Conservation (phyloP, 495 filamentous ascomycete genomes). For the Penicillium canescens region DNA sequence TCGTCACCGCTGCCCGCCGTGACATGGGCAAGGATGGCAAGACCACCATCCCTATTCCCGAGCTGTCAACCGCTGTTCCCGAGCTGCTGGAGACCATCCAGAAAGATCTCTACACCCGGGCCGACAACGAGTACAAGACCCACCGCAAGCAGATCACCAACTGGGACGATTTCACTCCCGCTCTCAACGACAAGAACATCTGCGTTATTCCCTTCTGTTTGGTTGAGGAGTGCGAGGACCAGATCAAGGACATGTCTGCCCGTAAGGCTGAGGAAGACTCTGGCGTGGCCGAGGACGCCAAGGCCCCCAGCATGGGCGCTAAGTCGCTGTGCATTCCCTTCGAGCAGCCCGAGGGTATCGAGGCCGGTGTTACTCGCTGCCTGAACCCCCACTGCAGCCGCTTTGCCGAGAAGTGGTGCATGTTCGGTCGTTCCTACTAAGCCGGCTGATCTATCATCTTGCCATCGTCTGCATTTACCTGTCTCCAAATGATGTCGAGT, state of each 20-base stretch:
- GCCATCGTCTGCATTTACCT: too few relatives aligned
- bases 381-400: slow-evolving; percentile 78
- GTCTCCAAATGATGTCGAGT: too few relatives aligned
- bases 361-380: slow-evolving; percentile 82
- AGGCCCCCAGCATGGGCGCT: slow-evolving; percentile 91
- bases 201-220: slow-evolving; percentile 85
- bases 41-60: slow-evolving; percentile 67
- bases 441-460: neutral
- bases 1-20: slow-evolving; percentile 81
- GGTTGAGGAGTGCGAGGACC: slow-evolving; percentile 81
- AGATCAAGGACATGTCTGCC: slow-evolving; percentile 86
- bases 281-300: slow-evolving; percentile 71
- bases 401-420: slow-evolving; percentile 75
- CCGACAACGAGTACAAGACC: slow-evolving; percentile 68
- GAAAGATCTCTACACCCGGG: slow-evolving; percentile 77
- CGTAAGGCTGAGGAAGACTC: slow-evolving; percentile 65
- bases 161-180: slow-evolving; percentile 87
- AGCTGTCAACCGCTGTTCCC: slow-evolving; percentile 70
- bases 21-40: slow-evolving; percentile 77
- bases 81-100: slow-evolving; percentile 87
- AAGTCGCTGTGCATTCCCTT: slow-evolving; percentile 98
- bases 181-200: slow-evolving; percentile 88
- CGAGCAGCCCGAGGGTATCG: slow-evolving; percentile 83
- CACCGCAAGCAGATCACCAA: slow-evolving; percentile 80
- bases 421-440: slow-evolving; percentile 72